Evolutionary conservation across 139 green algal species (phyloP).

Genomic region (Spirogloea muscicola): DNA sequence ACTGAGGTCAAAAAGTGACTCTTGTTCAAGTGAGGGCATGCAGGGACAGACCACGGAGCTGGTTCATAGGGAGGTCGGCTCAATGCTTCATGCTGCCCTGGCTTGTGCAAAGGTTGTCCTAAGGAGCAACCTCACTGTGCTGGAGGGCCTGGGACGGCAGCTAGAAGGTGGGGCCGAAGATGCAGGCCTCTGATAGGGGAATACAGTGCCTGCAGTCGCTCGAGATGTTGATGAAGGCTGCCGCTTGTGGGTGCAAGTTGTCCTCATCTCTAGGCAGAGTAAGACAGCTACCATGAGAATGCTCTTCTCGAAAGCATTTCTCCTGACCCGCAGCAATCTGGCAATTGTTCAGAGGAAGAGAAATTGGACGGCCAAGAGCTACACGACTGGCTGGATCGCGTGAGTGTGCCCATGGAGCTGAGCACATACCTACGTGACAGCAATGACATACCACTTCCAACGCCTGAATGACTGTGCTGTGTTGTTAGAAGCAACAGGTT

Average conservation of each 20-base stretch:
- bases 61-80: constrained; percentile 66
- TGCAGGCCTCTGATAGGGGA: neutral
- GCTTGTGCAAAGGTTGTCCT: constrained; percentile 64
- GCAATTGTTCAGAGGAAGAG: constrained; percentile 37
- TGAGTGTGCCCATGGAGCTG: constrained; percentile 5
- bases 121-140: constrained; percentile 48
- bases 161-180: constrained; percentile 28
- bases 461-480: too few species aligned
- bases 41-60: constrained; percentile 38
- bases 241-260: neutral
- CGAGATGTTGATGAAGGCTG: too few species aligned
- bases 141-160: constrained; percentile 17
- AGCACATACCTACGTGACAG: constrained; percentile 29
- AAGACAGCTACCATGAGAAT: too few species aligned
- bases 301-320: too few species aligned
- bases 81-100: constrained; percentile 66
- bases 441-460: too few species aligned
- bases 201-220: too few species aligned
- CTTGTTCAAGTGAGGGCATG: constrained; percentile 3
- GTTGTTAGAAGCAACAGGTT: too few species aligned
- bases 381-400: constrained; percentile 13
- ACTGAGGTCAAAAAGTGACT: too few species aligned
- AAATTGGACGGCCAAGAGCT: constrained; percentile 17
- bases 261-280: neutral
- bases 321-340: neutral